Evolutionary conservation across 176 grass and related monocot genomes (phyloP), one percentile per base, ranked within the genome.

Genomic region (Aegilops sharonensis): DNA sequence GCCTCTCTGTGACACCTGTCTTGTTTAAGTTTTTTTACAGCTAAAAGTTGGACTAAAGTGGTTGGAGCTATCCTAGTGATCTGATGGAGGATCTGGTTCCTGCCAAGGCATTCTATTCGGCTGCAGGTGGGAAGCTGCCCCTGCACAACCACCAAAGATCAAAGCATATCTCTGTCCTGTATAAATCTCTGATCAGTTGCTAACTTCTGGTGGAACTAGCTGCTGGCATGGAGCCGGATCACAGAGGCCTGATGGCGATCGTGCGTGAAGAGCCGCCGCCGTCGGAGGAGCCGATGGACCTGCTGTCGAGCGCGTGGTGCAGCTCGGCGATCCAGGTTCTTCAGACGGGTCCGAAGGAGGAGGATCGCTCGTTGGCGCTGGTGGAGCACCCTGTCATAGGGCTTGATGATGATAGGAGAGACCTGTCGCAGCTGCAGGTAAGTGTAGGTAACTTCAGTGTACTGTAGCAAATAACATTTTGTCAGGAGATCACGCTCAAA

Each of bases 291-390:
- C 63, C 90, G 10, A 97, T 74, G 48, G 92, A 94, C 67, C 50
- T 96, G 75, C 94, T 96, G 18, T 95, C 92, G 9, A 90, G 80
- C 75, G 83, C 90, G 18, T 96, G 97, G 97, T 99, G 96, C 82
- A 95, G 87, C 88, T 95, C 94, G 56, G 94, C 96, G 3, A 89
- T 98, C 47, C 86, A 92, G 72, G 94, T 91, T 90, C 84, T 95
- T 71, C 90, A 94, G 25, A 72, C 84, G 0, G 86, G 42, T 15
- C 54, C 86, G 2, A 86, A 83, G 34, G 88, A 75, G 40, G 88
- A 98, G 40, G 88, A 98, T 89, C 83, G 85, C 60, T 86, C 91
- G 4, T 79, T 88, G 81, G 91, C 87, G 48, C 67, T 95, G 62
- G 91, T 86, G 69, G 94, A 95, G 77, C 89, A 98, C 72, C 89